These are phyloP conservation scores for Gastrolobium villosum DNA, from an alignment of 306 rosid genomes.

Conservation along the genomic window DNA sequence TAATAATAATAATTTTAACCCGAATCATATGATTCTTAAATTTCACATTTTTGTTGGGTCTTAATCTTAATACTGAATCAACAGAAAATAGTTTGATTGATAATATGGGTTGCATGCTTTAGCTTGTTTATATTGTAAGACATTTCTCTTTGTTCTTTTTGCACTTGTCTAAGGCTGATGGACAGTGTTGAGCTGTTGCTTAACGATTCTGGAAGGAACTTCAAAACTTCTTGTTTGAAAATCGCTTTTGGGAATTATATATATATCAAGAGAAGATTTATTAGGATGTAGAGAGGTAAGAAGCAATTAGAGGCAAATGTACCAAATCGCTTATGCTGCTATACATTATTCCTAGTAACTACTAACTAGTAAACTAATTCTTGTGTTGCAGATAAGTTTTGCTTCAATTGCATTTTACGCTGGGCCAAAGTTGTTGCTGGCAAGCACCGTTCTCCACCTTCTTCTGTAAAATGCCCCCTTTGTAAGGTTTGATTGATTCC, in stretches of 20 bases:
- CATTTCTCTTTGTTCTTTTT: background rate
- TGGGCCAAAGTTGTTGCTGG: slow-evolving; percentile 81
- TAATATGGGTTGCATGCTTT: slow-evolving; percentile 27
- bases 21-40: background rate
- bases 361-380: background rate
- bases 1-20: background rate
- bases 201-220: background rate
- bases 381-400: slow-evolving; percentile 77
- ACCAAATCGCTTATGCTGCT: background rate
- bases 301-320: slow-evolving; percentile 15
- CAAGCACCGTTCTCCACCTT: slow-evolving; percentile 57
- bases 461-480: slow-evolving; percentile 84
- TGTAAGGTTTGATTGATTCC: slow-evolving; percentile 76
- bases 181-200: slow-evolving; percentile 4
- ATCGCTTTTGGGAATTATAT: background rate
- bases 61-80: background rate
- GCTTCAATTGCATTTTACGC: slow-evolving; percentile 87
- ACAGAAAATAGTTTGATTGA: background rate
- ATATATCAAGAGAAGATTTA: background rate
- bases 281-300: slow-evolving; percentile 12
- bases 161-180: background rate
- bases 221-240: too few species aligned
- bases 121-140: background rate
- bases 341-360: slow-evolving; percentile 1
- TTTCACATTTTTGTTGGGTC: slow-evolving; percentile 17